Evolutionary conservation across 345 rosid genomes (phyloP), one percentile per base, ranked within the genome.

Genomic region (Cochlearia excelsa): DNA sequence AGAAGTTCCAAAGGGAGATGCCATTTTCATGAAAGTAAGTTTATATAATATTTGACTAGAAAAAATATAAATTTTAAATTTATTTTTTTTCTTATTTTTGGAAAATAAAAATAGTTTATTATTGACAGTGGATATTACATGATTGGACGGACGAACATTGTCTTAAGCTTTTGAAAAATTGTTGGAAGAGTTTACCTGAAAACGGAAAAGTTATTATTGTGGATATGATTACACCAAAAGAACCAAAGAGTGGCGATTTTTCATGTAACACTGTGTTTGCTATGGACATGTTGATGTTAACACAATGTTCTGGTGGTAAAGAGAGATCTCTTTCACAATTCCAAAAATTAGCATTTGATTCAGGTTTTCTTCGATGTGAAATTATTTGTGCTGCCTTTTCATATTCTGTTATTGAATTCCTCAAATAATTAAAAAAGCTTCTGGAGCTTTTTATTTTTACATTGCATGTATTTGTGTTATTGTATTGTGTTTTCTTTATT

Each of bases 21-120:
- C 90, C 23, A 63, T 85, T 37, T 84, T 87, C 76, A 82, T 87
- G 86, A 87, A 90, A 84, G 93, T 90, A 51, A 51, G 66, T 44
- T 59, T 27, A 37, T 1, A 28, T 6, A 29, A 51, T 61, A 45
- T 54, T 1, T 26, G n/a, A 26, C 7, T 2, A 9, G 3, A 50
- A 16, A 41, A 0, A 3, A 4, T 61, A 29, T 50, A 11, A 40
- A 1, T 29, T 9, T n/a, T 3, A 30, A 1, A 34, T n/a, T 33
- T 27, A 4, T 6, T 27, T 11, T 26, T 2, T 31, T 0, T 10
- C 2, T 2, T 37, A 8, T 63, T 50, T 30, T 0, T 16, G 23
- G 4, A 9, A 43, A 40, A 38, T 38, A 26, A 55, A 31, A 26
- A 26, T n/a, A 3, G 2, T 50, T 23, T 30, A 6, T 51, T 35